Evolutionary conservation across 768 basidiomycete species (phyloP).

Genomic region (Termitomyces eurrhizus): DNA sequence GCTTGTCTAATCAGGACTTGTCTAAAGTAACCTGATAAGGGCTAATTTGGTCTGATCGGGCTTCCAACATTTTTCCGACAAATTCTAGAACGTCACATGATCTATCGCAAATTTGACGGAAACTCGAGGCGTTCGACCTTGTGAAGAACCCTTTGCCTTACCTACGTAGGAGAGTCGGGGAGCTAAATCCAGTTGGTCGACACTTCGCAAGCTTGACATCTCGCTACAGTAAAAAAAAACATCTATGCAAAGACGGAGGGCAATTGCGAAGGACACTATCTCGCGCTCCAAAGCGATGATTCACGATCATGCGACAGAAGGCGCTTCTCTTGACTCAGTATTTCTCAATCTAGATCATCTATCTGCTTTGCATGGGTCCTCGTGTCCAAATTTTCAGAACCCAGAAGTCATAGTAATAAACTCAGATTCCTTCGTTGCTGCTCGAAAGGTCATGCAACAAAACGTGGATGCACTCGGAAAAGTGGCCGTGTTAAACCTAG

Average conservation of each 20-base stretch:
- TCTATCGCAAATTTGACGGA: too few species aligned
- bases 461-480: conserved; percentile 23
- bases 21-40: too few species aligned
- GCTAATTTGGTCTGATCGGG: too few species aligned
- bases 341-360: conserved; percentile 25
- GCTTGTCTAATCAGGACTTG: too few species aligned
- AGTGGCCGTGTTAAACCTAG: conserved; percentile 35
- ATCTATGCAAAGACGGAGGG: background rate
- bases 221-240: background rate
- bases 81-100: too few species aligned
- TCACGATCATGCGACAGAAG: conserved; percentile 21
- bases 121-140: too few species aligned
- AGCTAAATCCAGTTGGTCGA: too few species aligned
- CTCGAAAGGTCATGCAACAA: conserved; percentile 27
- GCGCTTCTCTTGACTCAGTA: conserved; percentile 26
- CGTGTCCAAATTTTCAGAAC: conserved; percentile 14
- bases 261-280: conserved; percentile 26
- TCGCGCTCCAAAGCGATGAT: conserved; percentile 23
- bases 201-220: background rate
- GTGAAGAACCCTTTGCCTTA: too few species aligned
- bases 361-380: conserved; percentile 18
- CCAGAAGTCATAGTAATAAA: conserved; percentile 26
- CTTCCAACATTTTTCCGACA: too few species aligned
- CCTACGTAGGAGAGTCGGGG: too few species aligned
- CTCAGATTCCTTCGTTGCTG: conserved; percentile 33